These are phyloP conservation scores for Spirogloea muscicola DNA, from an alignment of 139 green algal species.

Conservation along the genomic window DNA sequence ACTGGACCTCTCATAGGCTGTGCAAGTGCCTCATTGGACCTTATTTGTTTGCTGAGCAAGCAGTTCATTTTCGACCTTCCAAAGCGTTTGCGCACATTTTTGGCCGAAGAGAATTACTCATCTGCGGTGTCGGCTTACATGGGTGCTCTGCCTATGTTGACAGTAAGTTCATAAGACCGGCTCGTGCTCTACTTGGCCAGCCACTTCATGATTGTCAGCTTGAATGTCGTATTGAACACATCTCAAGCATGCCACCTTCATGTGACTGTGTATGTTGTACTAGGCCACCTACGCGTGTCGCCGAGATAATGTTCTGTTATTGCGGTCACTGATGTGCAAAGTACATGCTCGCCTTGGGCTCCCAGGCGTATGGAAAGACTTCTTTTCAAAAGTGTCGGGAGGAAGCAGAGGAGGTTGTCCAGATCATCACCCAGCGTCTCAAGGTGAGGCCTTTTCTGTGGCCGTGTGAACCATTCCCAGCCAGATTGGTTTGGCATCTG, in stretches of 20 bases:
- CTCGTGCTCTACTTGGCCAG: too few relatives aligned
- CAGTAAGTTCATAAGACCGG: slow-evolving; percentile 13
- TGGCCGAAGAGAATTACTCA: not conserved
- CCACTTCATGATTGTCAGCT: too few relatives aligned
- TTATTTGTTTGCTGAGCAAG: slow-evolving; percentile 9
- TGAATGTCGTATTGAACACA: too few relatives aligned
- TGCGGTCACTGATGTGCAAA: too few relatives aligned
- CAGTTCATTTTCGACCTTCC: slow-evolving; percentile 47
- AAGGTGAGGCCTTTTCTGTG: slow-evolving; percentile 3
- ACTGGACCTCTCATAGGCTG: not conserved
- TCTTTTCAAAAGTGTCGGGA: slow-evolving; percentile 36
- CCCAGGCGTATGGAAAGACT: slow-evolving; percentile 26
- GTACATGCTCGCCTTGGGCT: too few relatives aligned
- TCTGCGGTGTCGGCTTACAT: slow-evolving; percentile 28
- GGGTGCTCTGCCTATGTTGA: slow-evolving; percentile 28
- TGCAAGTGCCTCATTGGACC: not conserved
- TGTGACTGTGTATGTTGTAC: too few relatives aligned
- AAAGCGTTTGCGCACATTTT: slow-evolving; percentile 27
- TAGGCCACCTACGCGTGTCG: too few relatives aligned
- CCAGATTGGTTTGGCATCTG: not conserved
- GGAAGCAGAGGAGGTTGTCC: slow-evolving; percentile 40
- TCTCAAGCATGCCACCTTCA: too few relatives aligned
- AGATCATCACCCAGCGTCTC: slow-evolving; percentile 8
- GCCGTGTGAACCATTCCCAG: not conserved
- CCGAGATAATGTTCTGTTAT: too few relatives aligned